phyloP scores from a whole-genome alignment of 306 rosid species.

The Lathyrus sativus region DNA sequence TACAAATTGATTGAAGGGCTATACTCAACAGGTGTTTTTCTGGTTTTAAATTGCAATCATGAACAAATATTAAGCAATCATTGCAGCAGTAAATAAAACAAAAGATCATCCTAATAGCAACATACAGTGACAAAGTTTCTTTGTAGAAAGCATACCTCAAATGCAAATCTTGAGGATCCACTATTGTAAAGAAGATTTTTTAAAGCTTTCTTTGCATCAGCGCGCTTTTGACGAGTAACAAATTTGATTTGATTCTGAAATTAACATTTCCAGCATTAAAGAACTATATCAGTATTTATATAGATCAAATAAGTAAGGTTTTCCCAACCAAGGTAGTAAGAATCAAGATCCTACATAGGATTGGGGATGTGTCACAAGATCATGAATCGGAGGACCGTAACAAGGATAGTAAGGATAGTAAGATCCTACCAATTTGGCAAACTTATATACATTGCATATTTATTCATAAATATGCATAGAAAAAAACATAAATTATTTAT shows the following conservation, averaged over 20 bases:
- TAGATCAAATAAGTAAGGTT: constrained; percentile 28
- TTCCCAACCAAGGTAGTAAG: background rate
- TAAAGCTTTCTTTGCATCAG: constrained; percentile 86
- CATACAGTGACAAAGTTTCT: constrained; percentile 24
- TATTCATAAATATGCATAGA: no score
- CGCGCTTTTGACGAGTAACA: constrained; percentile 73
- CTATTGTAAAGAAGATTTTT: constrained; percentile 67
- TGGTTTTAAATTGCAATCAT: background rate
- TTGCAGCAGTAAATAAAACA: constrained; percentile 24
- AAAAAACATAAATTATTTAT: no score
- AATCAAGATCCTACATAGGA: no score
- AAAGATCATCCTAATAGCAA: constrained; percentile 12
- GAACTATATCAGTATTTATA: constrained; percentile 21
- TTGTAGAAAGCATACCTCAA: constrained; percentile 47
- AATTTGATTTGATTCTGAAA: constrained; percentile 65
- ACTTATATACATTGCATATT: no score
- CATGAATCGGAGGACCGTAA: no score
- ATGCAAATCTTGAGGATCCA: constrained; percentile 56
- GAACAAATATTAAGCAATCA: background rate
- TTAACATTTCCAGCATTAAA: constrained; percentile 40
- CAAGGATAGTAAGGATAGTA: no score
- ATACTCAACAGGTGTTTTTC: no score
- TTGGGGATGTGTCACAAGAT: no score
- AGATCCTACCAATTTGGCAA: no score
- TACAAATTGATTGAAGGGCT: no score